Base-by-base conservation (phyloP, 2,329 filamentous ascomycete genomes). In the Camillea tinctor region DNA sequence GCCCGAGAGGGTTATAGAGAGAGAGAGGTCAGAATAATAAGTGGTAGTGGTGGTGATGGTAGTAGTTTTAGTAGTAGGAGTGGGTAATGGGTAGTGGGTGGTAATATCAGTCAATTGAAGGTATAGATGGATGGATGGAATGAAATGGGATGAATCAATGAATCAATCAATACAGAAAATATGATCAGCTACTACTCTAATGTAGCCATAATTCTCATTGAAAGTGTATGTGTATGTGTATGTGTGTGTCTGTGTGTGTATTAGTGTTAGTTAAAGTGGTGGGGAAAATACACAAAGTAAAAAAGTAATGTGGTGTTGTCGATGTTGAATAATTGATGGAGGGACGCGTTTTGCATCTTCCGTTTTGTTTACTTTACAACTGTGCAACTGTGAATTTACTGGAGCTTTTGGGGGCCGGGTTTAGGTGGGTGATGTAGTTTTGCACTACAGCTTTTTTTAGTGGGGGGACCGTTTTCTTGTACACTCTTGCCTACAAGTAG, bases 341-440 rank as follows among this genome's bases (percentile, higher is more conserved):
- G 57, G 62, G 60, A 65, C 65, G 65, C 63, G 60, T 64, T 64
- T 59, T 57, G 65, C 63, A 57, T 64, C 62, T 59, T 57, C 44
- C 52, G 49, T 21, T 66, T 75, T 79, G 77, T 79, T 80, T 80
- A 80, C 78, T 78, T 73, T n/a, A n/a, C n/a, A n/a, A n/a, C n/a
- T n/a, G n/a, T n/a, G 62, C 24, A 68, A 63, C 66, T 73, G 30
- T 30, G 36, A 53, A 22, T 54, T 61, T 50, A 59, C 64, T 60
- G 62, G 58, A 57, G 20, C 48, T 24, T 20, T n/a, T n/a, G n/a
- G n/a, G 44, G 55, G 53, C 30, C 57, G n/a, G 26, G 52, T 58
- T 52, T 36, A 21, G 30, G 50, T n/a, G 20, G 24, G 22, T 54
- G 48, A 21, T 30, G 9, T 2, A n/a, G 17, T 49, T 53, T 24